Conservation (phyloP, 2,329 filamentous ascomycete genomes). For the Colletotrichum godetiae region DNA sequence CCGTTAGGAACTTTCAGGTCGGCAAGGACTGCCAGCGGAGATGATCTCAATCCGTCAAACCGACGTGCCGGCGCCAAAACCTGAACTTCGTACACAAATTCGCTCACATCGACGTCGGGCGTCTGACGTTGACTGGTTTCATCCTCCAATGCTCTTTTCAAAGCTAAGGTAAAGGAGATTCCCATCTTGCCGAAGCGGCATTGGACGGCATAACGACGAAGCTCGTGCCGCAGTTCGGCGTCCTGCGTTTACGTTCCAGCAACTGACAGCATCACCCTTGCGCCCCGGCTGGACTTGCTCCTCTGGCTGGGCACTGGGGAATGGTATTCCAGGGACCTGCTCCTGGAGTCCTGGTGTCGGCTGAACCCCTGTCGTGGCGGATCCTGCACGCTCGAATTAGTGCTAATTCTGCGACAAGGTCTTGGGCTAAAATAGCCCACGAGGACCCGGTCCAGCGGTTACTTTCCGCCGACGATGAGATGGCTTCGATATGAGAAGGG, state of each 20-base stretch:
- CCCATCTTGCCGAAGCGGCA: not conserved
- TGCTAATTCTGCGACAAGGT: constrained; percentile 31
- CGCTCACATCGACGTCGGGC: not conserved
- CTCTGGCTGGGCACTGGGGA: constrained; percentile 8
- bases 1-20: constrained; percentile 25
- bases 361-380: constrained; percentile 24
- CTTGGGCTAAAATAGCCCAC: constrained; percentile 27
- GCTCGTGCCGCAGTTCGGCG: not conserved
- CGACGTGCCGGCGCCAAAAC: constrained; percentile 17
- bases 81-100: not conserved
- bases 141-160: not conserved
- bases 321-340: not conserved
- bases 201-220: not conserved
- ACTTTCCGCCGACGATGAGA: constrained; percentile 10
- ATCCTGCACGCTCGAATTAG: constrained; percentile 18
- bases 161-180: not conserved
- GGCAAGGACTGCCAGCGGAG: constrained; percentile 19
- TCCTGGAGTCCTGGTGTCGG: not conserved
- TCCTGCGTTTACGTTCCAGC: not conserved
- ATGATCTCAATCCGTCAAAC: constrained; percentile 33
- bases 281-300: constrained; percentile 9
- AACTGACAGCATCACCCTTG: constrained; percentile 22
- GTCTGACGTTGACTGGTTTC: not conserved
- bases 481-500: not conserved
- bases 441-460: constrained; percentile 28